Conservation (phyloP, 139 green algal species). For the Chlorella vulgaris region DNA sequence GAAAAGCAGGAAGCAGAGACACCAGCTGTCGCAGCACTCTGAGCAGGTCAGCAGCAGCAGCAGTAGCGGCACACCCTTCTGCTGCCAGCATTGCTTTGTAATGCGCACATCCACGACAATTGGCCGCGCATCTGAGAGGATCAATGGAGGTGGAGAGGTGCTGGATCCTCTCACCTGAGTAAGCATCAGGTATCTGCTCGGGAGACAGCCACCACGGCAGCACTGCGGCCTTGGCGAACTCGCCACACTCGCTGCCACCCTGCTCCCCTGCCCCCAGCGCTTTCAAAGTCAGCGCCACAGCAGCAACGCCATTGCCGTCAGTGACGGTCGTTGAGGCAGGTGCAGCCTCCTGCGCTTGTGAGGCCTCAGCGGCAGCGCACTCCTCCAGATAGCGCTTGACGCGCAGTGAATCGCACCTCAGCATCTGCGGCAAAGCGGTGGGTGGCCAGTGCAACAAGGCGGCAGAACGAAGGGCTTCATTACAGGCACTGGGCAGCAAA, state of each 20-base stretch:
- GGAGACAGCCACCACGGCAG: conserved; percentile 21
- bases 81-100: too few species aligned
- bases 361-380: neutral
- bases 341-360: neutral
- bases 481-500: too few species aligned
- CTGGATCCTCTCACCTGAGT: conserved; percentile 6
- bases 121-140: too few species aligned
- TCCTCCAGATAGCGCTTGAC: neutral
- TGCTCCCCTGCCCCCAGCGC: neutral
- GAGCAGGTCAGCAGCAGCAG: neutral
- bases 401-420: neutral
- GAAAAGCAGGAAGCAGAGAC: too few species aligned
- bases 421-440: neutral
- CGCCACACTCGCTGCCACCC: neutral
- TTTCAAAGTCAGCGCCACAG: neutral
- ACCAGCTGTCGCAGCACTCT: too few species aligned
- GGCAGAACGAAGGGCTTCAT: neutral
- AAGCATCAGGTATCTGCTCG: neutral
- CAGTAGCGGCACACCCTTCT: neutral
- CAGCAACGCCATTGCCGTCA: neutral
- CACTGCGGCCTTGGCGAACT: neutral
- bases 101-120: too few species aligned
- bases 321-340: neutral
- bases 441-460: neutral
- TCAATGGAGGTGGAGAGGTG: too few species aligned